A percentile compares a stretch with the other conserved stretches of the same genome.
These are phyloP conservation scores for Centella asiatica DNA, from an alignment of 129 eudicot species.

Conservation along the genomic window DNA sequence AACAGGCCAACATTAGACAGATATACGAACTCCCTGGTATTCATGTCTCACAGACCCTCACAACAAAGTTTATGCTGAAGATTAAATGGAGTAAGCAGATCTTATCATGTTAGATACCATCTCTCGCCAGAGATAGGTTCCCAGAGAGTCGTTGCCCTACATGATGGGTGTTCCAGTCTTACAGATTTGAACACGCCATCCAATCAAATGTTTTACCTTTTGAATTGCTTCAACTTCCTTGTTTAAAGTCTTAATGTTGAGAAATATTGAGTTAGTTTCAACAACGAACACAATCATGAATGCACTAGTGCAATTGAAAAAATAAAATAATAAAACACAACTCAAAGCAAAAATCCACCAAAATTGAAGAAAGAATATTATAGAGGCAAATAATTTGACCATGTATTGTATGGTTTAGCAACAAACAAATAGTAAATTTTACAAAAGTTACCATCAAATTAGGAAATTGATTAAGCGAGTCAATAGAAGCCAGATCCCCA, in stretches of 20 bases:
- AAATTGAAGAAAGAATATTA: neutral
- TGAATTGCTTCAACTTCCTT: no score
- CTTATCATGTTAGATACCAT: neutral
- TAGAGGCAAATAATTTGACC: neutral
- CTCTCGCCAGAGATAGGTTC: neutral
- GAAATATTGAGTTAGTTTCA: no score
- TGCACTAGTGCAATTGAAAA: no score
- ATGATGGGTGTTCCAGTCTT: neutral
- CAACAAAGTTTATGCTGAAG: no score
- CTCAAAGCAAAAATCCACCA: neutral
- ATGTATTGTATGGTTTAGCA: neutral
- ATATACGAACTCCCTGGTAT: no score
- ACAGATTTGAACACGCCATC: neutral
- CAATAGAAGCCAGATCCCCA: conserved; percentile 64
- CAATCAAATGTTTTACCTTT: neutral
- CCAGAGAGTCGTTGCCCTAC: neutral
- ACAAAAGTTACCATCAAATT: conserved; percentile 46
- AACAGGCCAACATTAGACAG: no score
- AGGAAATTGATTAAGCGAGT: conserved; percentile 71
- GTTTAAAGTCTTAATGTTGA: no score
- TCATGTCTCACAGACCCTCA: no score
- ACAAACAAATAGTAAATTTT: neutral
- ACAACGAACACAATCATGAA: no score
- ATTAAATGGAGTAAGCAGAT: no score
- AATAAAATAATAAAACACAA: no score